Conservation (phyloP, 1,284 basidiomycete species). For the Ceratobasidium sp. region DNA sequence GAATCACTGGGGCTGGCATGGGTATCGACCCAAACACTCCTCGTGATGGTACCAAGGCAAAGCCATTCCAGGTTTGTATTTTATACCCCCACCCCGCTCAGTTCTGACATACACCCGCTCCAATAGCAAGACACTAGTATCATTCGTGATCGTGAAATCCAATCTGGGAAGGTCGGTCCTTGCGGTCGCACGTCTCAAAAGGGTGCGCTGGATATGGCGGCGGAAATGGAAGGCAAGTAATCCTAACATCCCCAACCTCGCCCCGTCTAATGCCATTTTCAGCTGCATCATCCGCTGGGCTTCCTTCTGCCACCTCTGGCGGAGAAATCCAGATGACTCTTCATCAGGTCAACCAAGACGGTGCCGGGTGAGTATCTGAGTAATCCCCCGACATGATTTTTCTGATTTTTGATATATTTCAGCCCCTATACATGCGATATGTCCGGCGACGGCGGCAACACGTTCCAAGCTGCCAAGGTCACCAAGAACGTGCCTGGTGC, state of each 20-base stretch:
- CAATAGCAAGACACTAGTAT: slow-evolving; percentile 46
- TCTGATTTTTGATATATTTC: background rate
- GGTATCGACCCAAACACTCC: slow-evolving; percentile 47
- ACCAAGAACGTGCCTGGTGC: slow-evolving; percentile 46
- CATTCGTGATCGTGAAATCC: slow-evolving; percentile 46
- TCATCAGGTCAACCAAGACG: slow-evolving; percentile 38
- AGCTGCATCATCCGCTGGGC: slow-evolving; percentile 33
- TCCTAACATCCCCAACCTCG: background rate
- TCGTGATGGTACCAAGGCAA: slow-evolving; percentile 45
- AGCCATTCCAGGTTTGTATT: slow-evolving; percentile 44
- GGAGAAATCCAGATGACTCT: slow-evolving; percentile 37
- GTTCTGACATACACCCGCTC: background rate
- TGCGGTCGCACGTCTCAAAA: slow-evolving; percentile 47
- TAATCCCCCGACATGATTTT: background rate
- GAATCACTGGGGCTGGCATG: slow-evolving; percentile 45
- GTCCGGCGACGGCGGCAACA: slow-evolving; percentile 44
- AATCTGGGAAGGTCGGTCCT: slow-evolving; percentile 43
- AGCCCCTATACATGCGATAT: slow-evolving; percentile 27
- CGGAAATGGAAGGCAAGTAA: slow-evolving; percentile 45
- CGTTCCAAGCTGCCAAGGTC: slow-evolving; percentile 45
- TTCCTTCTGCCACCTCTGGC: slow-evolving; percentile 15
- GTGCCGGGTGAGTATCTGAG: slow-evolving; percentile 24
- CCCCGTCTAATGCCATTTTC: background rate
- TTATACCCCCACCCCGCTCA: background rate
- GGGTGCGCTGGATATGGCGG: slow-evolving; percentile 46